phyloP scores from a whole-genome alignment of 306 rosid genomes.

The Corylus avellana region DNA sequence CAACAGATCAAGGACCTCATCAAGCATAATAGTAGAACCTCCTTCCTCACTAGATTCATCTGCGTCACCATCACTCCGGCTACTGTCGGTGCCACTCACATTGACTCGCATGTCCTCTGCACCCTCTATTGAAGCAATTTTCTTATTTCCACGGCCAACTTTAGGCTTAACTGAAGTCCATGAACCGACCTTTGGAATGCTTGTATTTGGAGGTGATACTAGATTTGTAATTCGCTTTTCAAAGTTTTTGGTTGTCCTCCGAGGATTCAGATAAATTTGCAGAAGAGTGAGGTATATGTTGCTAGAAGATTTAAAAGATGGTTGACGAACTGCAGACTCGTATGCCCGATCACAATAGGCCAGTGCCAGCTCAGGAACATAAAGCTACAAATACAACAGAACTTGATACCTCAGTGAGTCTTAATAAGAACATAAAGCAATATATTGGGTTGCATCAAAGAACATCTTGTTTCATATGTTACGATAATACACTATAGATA shows the following conservation, averaged over 20 bases:
- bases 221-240: constrained; percentile 78
- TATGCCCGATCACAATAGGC: constrained; percentile 91
- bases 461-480: background rate
- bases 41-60: constrained; percentile 75
- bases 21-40: constrained; percentile 75
- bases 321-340: constrained; percentile 55
- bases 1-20: constrained; percentile 86
- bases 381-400: constrained; percentile 62
- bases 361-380: constrained; percentile 82
- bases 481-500: background rate
- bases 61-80: constrained; percentile 82
- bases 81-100: constrained; percentile 79
- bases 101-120: constrained; percentile 73
- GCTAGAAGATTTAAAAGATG: constrained; percentile 65
- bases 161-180: constrained; percentile 48
- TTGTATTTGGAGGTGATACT: constrained; percentile 53
- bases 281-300: constrained; percentile 85
- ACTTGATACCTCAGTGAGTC: constrained; percentile 21
- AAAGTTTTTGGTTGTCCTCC: constrained; percentile 67
- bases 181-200: constrained; percentile 55
- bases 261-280: constrained; percentile 91
- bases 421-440: constrained; percentile 5
- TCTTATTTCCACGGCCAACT: constrained; percentile 70
- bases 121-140: constrained; percentile 93
- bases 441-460: background rate